Evolutionary conservation across 805 yeast species (phyloP).

Genomic region (Candida boidinii): DNA sequence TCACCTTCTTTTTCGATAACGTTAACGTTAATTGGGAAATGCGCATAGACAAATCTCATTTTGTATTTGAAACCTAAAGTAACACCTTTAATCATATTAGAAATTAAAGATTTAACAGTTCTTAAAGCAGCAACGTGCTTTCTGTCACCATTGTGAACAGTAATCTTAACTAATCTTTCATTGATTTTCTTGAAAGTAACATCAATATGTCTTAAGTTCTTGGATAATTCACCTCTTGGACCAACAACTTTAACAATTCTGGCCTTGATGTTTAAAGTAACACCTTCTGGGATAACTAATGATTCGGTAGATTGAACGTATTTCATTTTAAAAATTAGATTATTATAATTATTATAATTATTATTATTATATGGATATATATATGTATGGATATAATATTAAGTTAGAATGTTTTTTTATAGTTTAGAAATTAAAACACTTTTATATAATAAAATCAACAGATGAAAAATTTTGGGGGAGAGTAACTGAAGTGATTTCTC

Average conservation of each 20-base stretch:
- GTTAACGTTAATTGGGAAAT: conserved; percentile 99
- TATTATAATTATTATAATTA: no score
- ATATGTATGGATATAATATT: no score
- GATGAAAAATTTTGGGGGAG: no score
- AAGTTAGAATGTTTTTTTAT: no score
- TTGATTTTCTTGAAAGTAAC: conserved; percentile 81
- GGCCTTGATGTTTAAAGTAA: conserved; percentile 83
- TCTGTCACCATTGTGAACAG: conserved; percentile 98
- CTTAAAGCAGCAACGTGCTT: conserved; percentile 99
- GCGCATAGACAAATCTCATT: conserved; percentile 99
- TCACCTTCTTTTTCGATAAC: conserved; percentile 70
- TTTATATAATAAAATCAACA: no score
- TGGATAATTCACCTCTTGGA: conserved; percentile 92
- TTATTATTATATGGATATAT: no score
- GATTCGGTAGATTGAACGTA: conserved; percentile 54
- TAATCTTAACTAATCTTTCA: conserved; percentile 69
- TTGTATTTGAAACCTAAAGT: conserved; percentile 99
- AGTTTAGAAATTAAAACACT: no score
- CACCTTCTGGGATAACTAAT: conserved; percentile 81
- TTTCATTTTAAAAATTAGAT: conserved; percentile 36
- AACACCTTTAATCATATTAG: conserved; percentile 96
- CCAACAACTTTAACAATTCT: conserved; percentile 87
- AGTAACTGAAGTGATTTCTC: no score
- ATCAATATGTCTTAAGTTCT: conserved; percentile 90
- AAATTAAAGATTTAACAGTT: conserved; percentile 92